These are phyloP conservation scores for Phytophthora fragariaefolia DNA, from an alignment of 352 stramenopile species.

Conservation along the genomic window DNA sequence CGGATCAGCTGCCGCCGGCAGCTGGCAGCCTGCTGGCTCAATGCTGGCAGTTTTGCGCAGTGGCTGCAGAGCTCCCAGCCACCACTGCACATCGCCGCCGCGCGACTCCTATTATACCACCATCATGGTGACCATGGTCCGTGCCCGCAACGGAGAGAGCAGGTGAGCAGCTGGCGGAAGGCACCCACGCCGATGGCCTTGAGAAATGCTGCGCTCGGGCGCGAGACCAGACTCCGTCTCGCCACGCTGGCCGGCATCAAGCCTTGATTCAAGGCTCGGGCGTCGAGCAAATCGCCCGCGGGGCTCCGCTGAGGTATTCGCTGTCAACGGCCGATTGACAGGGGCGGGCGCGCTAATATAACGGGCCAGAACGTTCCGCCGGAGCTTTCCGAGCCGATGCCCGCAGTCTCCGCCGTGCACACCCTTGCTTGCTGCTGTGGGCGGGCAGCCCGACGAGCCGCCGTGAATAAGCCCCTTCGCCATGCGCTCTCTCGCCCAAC, in stretches of 20 bases:
- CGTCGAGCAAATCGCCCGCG: slow-evolving; percentile 16
- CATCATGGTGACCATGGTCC: no score
- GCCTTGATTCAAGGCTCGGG: no score
- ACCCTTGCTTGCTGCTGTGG: neutral
- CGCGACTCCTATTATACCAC: no score
- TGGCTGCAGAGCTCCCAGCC: no score
- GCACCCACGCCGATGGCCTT: slow-evolving; percentile 17
- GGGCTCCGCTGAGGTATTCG: neutral
- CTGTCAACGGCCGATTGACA: slow-evolving; percentile 8
- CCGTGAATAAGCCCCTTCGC: slow-evolving; percentile 11
- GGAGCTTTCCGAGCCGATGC: no score
- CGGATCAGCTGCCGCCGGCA: no score
- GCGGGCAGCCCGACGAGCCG: neutral
- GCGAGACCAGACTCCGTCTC: slow-evolving; percentile 13
- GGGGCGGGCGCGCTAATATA: slow-evolving; percentile 9
- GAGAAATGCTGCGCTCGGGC: slow-evolving; percentile 11
- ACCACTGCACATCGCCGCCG: neutral
- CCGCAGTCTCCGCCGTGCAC: no score
- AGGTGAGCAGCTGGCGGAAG: slow-evolving; percentile 18
- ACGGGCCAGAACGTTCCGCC: neutral
- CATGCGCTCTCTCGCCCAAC: slow-evolving; percentile 15
- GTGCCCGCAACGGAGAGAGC: no score
- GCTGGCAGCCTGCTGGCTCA: no score
- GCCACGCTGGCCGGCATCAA: neutral
- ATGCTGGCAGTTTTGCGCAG: no score